Evolutionary conservation across 176 grass and related monocot genomes (phyloP).

Genomic region (Carex cristatella): DNA sequence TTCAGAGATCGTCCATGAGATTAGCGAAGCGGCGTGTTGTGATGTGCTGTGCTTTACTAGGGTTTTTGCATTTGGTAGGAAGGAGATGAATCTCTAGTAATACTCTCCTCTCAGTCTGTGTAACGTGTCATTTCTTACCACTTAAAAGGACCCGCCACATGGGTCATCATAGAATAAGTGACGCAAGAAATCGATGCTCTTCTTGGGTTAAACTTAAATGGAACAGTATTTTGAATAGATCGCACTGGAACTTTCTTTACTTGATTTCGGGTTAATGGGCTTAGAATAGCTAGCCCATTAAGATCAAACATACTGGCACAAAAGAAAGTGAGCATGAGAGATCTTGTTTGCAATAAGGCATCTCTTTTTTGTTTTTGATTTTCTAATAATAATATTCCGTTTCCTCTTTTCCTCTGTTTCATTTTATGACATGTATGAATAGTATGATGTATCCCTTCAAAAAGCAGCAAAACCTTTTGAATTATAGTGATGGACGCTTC

Average conservation of each 20-base stretch:
- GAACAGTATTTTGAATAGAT: background rate
- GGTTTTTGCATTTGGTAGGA: conserved; percentile 23
- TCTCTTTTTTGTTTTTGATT: background rate
- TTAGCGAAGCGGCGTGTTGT: conserved; percentile 10
- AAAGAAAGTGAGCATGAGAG: background rate
- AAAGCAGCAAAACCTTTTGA: background rate
- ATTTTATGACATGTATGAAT: background rate
- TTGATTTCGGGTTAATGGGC: background rate
- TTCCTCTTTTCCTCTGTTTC: background rate
- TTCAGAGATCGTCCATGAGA: background rate
- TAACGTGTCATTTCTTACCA: background rate
- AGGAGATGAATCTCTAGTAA: background rate
- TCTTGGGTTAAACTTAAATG: background rate
- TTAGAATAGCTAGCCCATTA: background rate
- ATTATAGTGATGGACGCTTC: too few relatives aligned
- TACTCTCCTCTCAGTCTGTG: background rate
- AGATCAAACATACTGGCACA: background rate
- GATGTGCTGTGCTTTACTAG: background rate
- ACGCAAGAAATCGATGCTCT: too few relatives aligned
- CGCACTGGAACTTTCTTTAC: background rate
- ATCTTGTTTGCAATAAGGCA: background rate
- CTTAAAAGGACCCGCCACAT: background rate
- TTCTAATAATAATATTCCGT: background rate
- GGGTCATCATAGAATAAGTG: too few relatives aligned
- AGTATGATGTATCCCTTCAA: background rate